phyloP scores from a whole-genome alignment of 371 early-diverging fungal species.

The Basidiobolus meristosporus region DNA sequence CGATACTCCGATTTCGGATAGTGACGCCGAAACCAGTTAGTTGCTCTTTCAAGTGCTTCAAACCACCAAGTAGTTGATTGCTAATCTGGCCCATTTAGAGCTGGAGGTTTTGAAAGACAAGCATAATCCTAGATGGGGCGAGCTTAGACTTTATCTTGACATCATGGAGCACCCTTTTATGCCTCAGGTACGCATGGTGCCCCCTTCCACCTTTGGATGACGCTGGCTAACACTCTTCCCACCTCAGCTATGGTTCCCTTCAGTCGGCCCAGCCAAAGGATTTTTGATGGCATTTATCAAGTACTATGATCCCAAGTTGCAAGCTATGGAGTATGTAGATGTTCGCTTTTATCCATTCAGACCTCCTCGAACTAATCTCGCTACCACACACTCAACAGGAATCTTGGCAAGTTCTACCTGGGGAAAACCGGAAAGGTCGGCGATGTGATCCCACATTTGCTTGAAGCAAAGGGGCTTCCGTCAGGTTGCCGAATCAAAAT shows the following conservation, averaged over 20 bases:
- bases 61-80: too few relatives aligned
- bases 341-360: background rate
- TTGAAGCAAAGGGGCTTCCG: constrained; percentile 28
- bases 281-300: constrained; percentile 52
- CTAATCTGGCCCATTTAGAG: too few relatives aligned
- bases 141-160: constrained; percentile 37
- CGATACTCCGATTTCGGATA: constrained; percentile 30
- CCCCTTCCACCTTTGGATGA: background rate
- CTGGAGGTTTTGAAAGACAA: constrained; percentile 22
- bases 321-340: constrained; percentile 31
- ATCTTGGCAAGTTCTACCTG: constrained; percentile 40
- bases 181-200: constrained; percentile 2
- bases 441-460: constrained; percentile 36
- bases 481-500: constrained; percentile 29
- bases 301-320: constrained; percentile 53
- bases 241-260: constrained; percentile 6
- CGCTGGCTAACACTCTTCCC: background rate
- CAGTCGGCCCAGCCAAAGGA: constrained; percentile 12
- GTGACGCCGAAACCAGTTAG: constrained; percentile 21
- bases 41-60: background rate
- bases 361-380: background rate
- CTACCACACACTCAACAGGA: constrained; percentile 17
- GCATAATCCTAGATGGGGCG: constrained; percentile 13
- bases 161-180: constrained; percentile 6
- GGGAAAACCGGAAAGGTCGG: constrained; percentile 30